These are phyloP conservation scores for Brasenia schreberi DNA, from an alignment of 164 flowering plant genomes.

Conservation along the genomic window DNA sequence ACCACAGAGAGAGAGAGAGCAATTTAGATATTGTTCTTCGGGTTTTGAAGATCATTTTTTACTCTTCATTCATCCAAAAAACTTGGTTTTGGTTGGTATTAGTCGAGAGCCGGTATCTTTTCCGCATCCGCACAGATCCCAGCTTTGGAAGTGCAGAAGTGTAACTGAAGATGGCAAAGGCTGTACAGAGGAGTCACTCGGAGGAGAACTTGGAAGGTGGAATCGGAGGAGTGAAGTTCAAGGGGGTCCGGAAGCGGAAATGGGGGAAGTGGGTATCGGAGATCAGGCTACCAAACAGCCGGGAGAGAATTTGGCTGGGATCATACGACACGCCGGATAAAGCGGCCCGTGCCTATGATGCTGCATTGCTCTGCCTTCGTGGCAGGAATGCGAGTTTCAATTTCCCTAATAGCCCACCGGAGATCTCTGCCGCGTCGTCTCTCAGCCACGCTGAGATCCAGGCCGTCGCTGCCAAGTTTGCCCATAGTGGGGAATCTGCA, in stretches of 20 bases:
- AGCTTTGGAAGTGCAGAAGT: too few species aligned
- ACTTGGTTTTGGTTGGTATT: too few species aligned
- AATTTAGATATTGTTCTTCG: too few species aligned
- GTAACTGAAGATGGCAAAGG: background rate
- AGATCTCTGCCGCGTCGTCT: constrained; percentile 26
- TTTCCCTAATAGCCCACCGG: constrained; percentile 68
- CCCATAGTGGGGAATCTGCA: constrained; percentile 15
- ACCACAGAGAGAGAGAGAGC: background rate
- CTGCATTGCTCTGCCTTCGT: constrained; percentile 67
- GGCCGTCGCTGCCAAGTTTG: constrained; percentile 43
- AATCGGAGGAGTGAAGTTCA: constrained; percentile 16
- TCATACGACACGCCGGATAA: constrained; percentile 74
- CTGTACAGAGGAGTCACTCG: background rate
- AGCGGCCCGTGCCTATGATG: constrained; percentile 90
- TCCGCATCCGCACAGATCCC: too few species aligned
- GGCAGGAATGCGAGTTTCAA: constrained; percentile 60
- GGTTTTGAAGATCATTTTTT: too few species aligned
- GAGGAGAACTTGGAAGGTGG: background rate
- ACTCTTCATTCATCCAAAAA: too few species aligned
- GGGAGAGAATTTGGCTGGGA: constrained; percentile 87
- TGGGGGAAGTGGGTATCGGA: constrained; percentile 95
- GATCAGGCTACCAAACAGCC: constrained; percentile 68
- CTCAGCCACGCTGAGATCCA: constrained; percentile 46
- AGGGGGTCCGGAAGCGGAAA: constrained; percentile 71
- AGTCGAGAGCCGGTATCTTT: too few species aligned